Evolutionary conservation across 2,329 filamentous ascomycete species (phyloP).

Genomic region (Scytalidium sp.): DNA sequence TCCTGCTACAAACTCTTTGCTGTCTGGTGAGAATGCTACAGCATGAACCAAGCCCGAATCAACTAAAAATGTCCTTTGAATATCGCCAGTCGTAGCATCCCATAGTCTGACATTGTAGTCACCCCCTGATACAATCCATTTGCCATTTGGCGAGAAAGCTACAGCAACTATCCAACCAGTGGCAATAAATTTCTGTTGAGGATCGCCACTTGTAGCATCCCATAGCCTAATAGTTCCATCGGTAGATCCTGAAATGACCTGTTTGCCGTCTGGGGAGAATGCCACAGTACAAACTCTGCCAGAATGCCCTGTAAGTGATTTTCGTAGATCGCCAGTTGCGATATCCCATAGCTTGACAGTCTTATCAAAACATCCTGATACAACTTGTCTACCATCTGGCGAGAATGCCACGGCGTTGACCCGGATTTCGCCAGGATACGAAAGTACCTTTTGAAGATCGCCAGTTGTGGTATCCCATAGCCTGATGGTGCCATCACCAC

Average conservation of each 20-base stretch:
- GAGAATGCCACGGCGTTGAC: constrained; percentile 6
- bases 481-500: neutral
- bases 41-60: constrained; percentile 3
- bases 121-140: neutral
- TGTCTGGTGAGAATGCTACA: constrained; percentile 13
- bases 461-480: constrained; percentile 9
- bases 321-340: neutral
- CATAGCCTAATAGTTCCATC: constrained; percentile 13
- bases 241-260: constrained; percentile 4
- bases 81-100: constrained; percentile 7
- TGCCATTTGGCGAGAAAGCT: constrained; percentile 6
- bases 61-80: constrained; percentile 5
- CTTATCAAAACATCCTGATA: neutral
- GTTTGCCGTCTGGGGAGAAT: constrained; percentile 4
- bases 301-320: constrained; percentile 5
- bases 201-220: constrained; percentile 4
- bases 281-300: constrained; percentile 1
- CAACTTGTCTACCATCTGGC: neutral
- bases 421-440: neutral
- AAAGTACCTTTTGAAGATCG: constrained; percentile 3
- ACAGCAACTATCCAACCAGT: neutral
- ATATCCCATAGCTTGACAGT: no score
- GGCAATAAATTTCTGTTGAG: neutral
- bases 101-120: constrained; percentile 9
- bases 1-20: constrained; percentile 8